Percentiles rank a stretch among this genome's conserved stretches.
Evolutionary conservation across 139 green algal species (phyloP).

Genomic region (Pleodorina starrii): DNA sequence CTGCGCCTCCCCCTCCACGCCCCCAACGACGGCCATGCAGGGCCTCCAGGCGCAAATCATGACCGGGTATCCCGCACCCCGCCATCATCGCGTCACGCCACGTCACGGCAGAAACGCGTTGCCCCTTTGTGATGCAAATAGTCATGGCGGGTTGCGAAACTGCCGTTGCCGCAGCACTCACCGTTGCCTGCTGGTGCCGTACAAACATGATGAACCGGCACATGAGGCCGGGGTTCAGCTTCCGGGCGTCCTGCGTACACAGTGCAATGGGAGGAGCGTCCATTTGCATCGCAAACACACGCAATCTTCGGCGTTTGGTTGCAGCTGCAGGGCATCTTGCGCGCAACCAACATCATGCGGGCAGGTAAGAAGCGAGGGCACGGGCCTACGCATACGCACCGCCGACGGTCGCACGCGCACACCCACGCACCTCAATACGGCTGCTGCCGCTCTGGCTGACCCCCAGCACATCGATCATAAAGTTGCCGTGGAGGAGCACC

Average conservation of each 20-base stretch:
- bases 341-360: background rate
- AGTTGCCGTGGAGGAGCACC: slow-evolving; percentile 20
- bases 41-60: no score
- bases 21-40: no score
- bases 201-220: slow-evolving; percentile 45
- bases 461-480: slow-evolving; percentile 31
- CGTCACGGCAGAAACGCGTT: background rate
- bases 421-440: slow-evolving; percentile 8
- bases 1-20: no score
- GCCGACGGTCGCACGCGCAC: background rate
- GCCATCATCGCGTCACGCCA: no score
- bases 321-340: background rate
- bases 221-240: slow-evolving; percentile 34
- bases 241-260: slow-evolving; percentile 7
- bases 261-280: no score
- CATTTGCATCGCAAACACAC: background rate
- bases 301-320: background rate
- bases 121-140: background rate
- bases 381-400: background rate
- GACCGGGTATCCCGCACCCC: no score
- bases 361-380: background rate
- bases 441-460: slow-evolving; percentile 18
- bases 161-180: background rate
- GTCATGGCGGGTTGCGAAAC: background rate
- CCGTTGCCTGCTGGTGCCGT: slow-evolving; percentile 35